phyloP scores from a whole-genome alignment of 1,139 yeast species.

The Suhomyces yuchorum region DNA sequence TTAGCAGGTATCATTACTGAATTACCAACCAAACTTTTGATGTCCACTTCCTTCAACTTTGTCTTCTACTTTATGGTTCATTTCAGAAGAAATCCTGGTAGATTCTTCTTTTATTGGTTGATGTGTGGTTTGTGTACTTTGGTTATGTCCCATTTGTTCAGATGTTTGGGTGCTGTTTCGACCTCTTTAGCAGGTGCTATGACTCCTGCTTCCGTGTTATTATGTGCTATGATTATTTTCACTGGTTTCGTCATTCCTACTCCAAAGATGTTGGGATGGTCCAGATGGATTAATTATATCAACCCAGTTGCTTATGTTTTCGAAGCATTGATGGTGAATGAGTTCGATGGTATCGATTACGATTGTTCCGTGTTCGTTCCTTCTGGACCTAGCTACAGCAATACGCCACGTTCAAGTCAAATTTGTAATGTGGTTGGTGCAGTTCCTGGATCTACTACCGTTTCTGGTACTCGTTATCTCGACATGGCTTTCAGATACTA shows the following conservation, averaged over 20 bases:
- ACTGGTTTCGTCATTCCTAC: constrained; percentile 79
- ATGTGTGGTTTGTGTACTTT: constrained; percentile 56
- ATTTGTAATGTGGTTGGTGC: constrained; percentile 71
- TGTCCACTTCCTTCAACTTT: constrained; percentile 61
- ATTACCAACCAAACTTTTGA: constrained; percentile 60
- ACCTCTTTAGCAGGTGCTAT: constrained; percentile 65
- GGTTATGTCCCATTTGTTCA: constrained; percentile 70
- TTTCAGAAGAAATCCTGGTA: constrained; percentile 65
- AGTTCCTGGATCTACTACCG: constrained; percentile 52
- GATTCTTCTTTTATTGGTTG: constrained; percentile 67
- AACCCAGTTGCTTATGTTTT: constrained; percentile 72
- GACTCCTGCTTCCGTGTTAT: constrained; percentile 68
- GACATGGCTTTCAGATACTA: constrained; percentile 47
- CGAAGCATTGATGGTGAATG: constrained; percentile 68
- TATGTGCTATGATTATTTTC: constrained; percentile 64
- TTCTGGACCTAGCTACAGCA: constrained; percentile 46
- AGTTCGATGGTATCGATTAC: constrained; percentile 45
- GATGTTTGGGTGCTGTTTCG: constrained; percentile 68
- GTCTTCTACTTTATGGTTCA: constrained; percentile 68
- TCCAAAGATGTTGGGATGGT: constrained; percentile 72
- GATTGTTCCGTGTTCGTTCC: constrained; percentile 56
- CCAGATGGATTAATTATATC: constrained; percentile 74
- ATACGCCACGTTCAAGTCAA: constrained; percentile 36
- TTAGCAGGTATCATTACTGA: constrained; percentile 69
- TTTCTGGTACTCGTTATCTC: constrained; percentile 63